phyloP scores from a whole-genome alignment of 257 asterid species.

The Capsicum rhomboideum region DNA sequence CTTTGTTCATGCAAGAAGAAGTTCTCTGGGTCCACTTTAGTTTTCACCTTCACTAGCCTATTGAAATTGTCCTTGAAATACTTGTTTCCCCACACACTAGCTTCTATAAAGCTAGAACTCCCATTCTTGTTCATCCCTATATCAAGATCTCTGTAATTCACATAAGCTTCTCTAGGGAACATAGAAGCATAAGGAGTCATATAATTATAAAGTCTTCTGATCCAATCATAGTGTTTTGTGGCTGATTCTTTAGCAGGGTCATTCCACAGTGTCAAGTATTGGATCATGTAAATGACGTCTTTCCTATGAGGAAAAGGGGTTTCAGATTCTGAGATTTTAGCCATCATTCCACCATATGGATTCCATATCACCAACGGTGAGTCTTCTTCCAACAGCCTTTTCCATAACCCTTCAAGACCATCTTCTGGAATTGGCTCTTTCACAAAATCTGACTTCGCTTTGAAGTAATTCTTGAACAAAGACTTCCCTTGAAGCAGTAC shows the following conservation, averaged over 20 bases:
- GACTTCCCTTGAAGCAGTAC: not conserved
- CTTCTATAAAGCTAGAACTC: not conserved
- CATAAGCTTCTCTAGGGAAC: not conserved
- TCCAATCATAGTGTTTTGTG: not conserved
- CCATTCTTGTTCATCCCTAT: not conserved
- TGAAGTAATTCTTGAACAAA: not conserved
- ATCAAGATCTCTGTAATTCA: slow-evolving; percentile 1
- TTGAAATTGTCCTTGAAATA: not conserved
- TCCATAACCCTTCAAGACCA: not conserved
- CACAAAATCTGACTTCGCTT: not conserved
- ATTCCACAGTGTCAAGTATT: not conserved
- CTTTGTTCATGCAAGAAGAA: slow-evolving; percentile 37
- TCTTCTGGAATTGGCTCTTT: not conserved
- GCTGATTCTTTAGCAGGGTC: not conserved
- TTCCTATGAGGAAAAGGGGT: not conserved
- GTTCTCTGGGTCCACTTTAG: not conserved
- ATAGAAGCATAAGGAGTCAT: not conserved
- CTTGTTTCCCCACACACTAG: slow-evolving; percentile 1
- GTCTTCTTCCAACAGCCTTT: not conserved
- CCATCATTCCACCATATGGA: not conserved
- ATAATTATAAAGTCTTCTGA: slow-evolving; percentile 5
- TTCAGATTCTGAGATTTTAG: not conserved
- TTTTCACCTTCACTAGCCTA: not conserved
- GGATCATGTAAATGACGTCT: not conserved
- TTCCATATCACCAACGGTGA: not conserved